Conservation (phyloP, 2,329 filamentous ascomycete genomes). For the Fusarium sp. region DNA sequence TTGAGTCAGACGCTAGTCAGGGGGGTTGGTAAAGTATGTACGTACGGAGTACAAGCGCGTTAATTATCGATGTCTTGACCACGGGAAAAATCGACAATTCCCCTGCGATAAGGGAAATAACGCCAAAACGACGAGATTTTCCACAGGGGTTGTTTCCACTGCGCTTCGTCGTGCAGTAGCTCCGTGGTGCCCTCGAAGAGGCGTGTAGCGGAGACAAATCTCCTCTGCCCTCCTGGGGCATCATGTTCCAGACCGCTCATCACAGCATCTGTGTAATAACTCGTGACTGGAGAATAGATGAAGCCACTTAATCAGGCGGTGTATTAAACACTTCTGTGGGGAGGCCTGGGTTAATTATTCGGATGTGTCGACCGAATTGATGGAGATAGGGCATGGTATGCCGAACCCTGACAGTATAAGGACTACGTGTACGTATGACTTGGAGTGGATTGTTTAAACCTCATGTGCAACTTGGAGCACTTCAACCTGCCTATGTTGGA, state of each 20-base stretch:
- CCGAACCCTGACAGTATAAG: constrained; percentile 15
- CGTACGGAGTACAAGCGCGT: constrained; percentile 30
- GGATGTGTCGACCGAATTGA: not conserved
- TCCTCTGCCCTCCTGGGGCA: not conserved
- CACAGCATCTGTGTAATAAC: constrained; percentile 4
- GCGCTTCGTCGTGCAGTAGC: constrained; percentile 32
- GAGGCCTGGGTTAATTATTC: constrained; percentile 1
- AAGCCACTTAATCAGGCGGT: constrained; percentile 32
- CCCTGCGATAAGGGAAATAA: constrained; percentile 39
- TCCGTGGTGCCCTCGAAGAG: constrained; percentile 9
- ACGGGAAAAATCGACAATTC: constrained; percentile 25
- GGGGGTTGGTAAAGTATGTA: constrained; percentile 10
- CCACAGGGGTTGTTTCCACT: constrained; percentile 16
- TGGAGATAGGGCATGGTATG: constrained; percentile 19
- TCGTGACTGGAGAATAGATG: constrained; percentile 8
- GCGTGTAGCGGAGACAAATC: constrained; percentile 24
- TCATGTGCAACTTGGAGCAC: not conserved
- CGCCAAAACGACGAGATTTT: constrained; percentile 26
- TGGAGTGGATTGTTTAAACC: not conserved
- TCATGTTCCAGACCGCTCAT: constrained; percentile 34
- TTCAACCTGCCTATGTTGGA: constrained; percentile 1
- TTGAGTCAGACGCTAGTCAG: constrained; percentile 39
- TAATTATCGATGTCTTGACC: constrained; percentile 26
- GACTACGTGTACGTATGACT: not conserved
- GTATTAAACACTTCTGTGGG: constrained; percentile 21